Base-by-base conservation (phyloP, 2,329 filamentous ascomycete genomes). In the Saccharata proteae region DNA sequence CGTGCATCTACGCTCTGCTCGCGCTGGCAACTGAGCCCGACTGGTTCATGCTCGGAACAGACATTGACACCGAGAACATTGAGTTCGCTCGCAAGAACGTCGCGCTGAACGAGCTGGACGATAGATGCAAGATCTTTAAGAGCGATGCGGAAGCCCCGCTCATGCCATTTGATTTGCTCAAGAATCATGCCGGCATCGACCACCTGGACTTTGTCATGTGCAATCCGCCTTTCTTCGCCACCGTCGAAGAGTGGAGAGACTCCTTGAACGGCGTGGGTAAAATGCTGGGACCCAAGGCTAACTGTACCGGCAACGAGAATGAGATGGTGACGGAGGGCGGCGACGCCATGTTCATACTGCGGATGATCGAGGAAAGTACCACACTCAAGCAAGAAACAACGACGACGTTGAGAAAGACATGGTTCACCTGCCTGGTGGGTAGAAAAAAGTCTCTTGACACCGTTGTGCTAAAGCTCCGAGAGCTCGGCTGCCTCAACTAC, bases 191-290 rank as follows among this genome's bases (percentile, higher is more conserved):
- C 14, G 49, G 70, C n/a, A 28, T 22, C n/a, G 38, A 47, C 7
- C 65, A 61, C 3, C 63, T 93, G 25, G 77, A 88, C 49, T 94
- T 96, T 51, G 75, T 73, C 36, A 92, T 96, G 75, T 88, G 80
- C 40, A 98, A 98, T 43, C 90, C 90, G 0, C 90, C 90, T 0
- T 98, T 98, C 58, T 96, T 94, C 60, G 55, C 65, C n/a, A 85
- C 81, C 0, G 59, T 69, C 3, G 56, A 66, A 4, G 84, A 92
- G 30, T 71, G 94, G 55, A 42, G 67, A 3, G 57, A 62, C 4
- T 78, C 77, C 2, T 49, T 58, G 16, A 38, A 38, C 11, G 78
- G 81, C 0, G 53, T 62, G 11, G 55, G 66, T 21, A 93, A 94
- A 52, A 57, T 66, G 3, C 65, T 67, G 0, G 74, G 74, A 0